phyloP scores from a whole-genome alignment of 768 basidiomycete species.

The Boletus rubropictus region DNA sequence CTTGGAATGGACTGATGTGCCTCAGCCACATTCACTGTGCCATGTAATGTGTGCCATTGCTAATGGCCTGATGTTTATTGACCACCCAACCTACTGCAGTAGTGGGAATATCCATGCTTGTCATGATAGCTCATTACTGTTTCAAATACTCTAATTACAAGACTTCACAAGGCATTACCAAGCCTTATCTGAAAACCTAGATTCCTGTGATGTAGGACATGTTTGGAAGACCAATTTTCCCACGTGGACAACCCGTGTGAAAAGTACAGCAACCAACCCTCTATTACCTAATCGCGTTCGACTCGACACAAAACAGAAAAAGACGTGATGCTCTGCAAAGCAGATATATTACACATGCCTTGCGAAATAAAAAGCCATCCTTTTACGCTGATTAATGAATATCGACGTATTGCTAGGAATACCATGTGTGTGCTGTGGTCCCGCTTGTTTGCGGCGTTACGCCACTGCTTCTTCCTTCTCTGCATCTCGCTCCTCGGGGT shows the following conservation, averaged over 20 bases:
- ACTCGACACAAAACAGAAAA: neutral
- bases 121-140: neutral
- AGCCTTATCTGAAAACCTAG: no score
- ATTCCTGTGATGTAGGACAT: no score
- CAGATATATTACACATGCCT: neutral
- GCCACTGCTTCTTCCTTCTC: neutral
- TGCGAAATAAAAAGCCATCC: neutral
- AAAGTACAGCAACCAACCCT: no score
- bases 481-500: neutral
- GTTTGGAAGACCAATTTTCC: no score
- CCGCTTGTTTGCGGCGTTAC: neutral
- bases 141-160: neutral
- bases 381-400: no score
- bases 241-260: no score
- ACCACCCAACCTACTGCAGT: neutral
- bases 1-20: neutral
- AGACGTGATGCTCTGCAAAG: neutral
- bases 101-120: neutral
- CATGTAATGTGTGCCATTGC: neutral
- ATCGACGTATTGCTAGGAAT: slow-evolving; percentile 1
- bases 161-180: no score
- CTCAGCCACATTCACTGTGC: neutral
- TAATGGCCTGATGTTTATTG: neutral
- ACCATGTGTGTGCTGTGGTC: neutral
- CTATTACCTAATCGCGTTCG: no score